Percentiles rank a stretch among this genome's conserved stretches.
Conservation (phyloP, 768 basidiomycete genomes). For the Roridomyces roridus region DNA sequence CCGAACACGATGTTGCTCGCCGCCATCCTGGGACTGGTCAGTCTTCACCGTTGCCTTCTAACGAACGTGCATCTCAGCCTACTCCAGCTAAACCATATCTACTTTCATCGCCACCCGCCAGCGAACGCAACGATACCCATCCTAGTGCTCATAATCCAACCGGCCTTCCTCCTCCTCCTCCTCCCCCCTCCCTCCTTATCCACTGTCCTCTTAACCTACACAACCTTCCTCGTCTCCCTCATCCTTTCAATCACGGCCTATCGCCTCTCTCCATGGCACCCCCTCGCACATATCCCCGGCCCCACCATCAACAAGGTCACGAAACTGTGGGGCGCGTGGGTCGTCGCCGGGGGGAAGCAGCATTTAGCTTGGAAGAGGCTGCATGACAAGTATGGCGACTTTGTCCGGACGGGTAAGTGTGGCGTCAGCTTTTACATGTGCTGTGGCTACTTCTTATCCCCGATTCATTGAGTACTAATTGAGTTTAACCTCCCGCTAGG, state of each 20-base stretch:
- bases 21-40: too few species aligned
- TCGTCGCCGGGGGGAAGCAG: slow-evolving; percentile 46
- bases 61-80: too few species aligned
- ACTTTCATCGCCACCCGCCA: not conserved
- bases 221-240: slow-evolving; percentile 35
- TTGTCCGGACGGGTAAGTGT: slow-evolving; percentile 58
- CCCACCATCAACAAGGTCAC: slow-evolving; percentile 47
- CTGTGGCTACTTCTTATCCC: too few species aligned
- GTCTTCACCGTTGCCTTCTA: too few species aligned
- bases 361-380: slow-evolving; percentile 48
- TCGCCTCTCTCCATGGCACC: slow-evolving; percentile 59
- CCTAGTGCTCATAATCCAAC: not conserved
- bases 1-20: too few species aligned
- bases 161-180: not conserved
- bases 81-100: slow-evolving; percentile 1
- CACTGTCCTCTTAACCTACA: not conserved
- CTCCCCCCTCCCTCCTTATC: not conserved
- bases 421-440: too few species aligned
- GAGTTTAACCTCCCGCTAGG: not conserved
- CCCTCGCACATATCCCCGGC: slow-evolving; percentile 55
- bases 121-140: not conserved
- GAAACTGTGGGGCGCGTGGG: slow-evolving; percentile 42
- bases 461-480: too few species aligned
- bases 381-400: slow-evolving; percentile 60
- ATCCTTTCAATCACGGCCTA: slow-evolving; percentile 43